Conservation (phyloP, 441 rosid genomes). For the Pelargonium fulgidum region DNA sequence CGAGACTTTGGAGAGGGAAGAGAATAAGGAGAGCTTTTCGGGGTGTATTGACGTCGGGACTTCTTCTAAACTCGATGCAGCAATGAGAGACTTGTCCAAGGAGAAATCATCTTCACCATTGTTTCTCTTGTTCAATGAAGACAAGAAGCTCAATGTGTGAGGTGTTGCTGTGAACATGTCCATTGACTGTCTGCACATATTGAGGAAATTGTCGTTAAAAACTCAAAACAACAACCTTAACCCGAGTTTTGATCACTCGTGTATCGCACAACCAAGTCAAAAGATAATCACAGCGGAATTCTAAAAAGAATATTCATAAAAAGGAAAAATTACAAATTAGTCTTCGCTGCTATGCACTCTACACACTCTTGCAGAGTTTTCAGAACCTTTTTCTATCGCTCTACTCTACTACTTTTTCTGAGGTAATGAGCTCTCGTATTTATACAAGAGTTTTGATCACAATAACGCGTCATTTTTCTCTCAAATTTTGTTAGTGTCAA, state of each 20-base stretch:
- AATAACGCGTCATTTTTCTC: too few species aligned
- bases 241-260: background rate
- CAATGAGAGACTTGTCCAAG: conserved; percentile 38
- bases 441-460: too few species aligned
- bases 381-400: too few species aligned
- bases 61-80: conserved; percentile 31
- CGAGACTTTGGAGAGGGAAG: conserved; percentile 32
- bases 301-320: too few species aligned
- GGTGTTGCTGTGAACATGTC: conserved; percentile 53
- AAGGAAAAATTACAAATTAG: too few species aligned
- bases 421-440: too few species aligned
- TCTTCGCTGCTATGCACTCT: too few species aligned
- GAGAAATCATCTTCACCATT: conserved; percentile 26
- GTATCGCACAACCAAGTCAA: background rate
- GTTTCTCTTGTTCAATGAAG: conserved; percentile 33
- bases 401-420: too few species aligned
- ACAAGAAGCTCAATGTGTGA: conserved; percentile 33
- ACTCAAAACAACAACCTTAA: background rate
- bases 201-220: background rate
- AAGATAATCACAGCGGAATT: too few species aligned
- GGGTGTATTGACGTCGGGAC: conserved; percentile 29
- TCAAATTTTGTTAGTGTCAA: too few species aligned
- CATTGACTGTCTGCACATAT: conserved; percentile 56
- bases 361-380: too few species aligned
- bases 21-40: conserved; percentile 10